Evolutionary conservation across 225 moss, liverwort and hornwort genomes (phyloP).

Genomic region (Takakia lepidozioides): DNA sequence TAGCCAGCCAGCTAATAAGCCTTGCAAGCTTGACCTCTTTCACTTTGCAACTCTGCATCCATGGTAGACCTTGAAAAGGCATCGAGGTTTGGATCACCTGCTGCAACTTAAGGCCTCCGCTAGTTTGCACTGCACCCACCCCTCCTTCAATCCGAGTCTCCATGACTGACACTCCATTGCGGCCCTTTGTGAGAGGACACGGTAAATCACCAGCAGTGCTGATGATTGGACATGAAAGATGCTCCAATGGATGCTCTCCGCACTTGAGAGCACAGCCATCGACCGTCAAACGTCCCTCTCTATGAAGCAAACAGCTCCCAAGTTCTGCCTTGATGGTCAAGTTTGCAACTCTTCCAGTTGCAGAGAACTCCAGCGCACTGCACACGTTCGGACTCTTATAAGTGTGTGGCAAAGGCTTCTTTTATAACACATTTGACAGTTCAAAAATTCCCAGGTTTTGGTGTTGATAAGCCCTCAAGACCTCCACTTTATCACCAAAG

Average conservation of each 20-base stretch:
- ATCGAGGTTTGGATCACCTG: slow-evolving; percentile 22
- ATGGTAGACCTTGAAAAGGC: neutral
- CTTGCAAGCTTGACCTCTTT: no score
- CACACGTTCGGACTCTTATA: neutral
- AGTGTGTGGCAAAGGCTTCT: no score
- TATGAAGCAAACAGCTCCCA: slow-evolving; percentile 44
- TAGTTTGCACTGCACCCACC: slow-evolving; percentile 28
- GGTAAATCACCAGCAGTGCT: slow-evolving; percentile 52
- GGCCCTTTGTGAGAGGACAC: slow-evolving; percentile 35
- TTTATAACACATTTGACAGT: no score
- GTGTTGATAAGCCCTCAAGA: no score
- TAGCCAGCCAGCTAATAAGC: no score
- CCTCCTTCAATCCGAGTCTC: slow-evolving; percentile 58
- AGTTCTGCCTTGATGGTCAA: slow-evolving; percentile 49
- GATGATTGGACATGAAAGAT: slow-evolving; percentile 44
- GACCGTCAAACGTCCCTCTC: slow-evolving; percentile 42
- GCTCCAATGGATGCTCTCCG: slow-evolving; percentile 42
- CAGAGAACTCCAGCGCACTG: slow-evolving; percentile 52
- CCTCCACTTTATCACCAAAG: no score
- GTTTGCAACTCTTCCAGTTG: slow-evolving; percentile 39
- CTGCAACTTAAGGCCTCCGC: slow-evolving; percentile 35
- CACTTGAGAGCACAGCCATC: slow-evolving; percentile 45
- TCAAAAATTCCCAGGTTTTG: no score
- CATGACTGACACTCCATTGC: slow-evolving; percentile 41
- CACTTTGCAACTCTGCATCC: neutral